Evolutionary conservation across 768 basidiomycete species (phyloP), one percentile per base, ranked within the genome.

Genomic region (Psilocybe tampanensis): DNA sequence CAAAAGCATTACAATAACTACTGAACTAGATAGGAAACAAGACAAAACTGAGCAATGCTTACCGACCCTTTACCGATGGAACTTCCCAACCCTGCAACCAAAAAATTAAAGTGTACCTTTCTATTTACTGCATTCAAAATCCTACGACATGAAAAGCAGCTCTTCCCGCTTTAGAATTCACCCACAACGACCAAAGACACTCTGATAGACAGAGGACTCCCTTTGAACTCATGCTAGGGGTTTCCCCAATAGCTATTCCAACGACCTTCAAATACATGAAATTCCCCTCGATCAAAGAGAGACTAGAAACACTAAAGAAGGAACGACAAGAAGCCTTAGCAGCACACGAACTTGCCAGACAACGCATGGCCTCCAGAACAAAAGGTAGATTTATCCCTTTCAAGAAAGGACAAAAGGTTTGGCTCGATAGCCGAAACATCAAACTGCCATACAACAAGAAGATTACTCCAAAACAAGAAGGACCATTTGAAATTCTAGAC

Each of bases 301-400:
- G 47, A 18, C 12, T 63, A 1, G 34, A 59, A 13, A 39, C n/a
- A 2, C 43, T 66, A 0, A 8, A 48, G 3, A 18, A 47, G 17
- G 54, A 52, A 12, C 15, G 56, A 42, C 44, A 61, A 17, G 58
- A 64, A 53, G 64, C 65, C 2, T 12, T 63, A 1, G 54, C 59
- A 0, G 64, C 62, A 26, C 62, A 68, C 26, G 48, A 60, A 57
- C 52, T 56, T 13, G 59, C 33, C 23, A 56, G 60, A 62, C 18
- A 8, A 54, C 29, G 47, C 1, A 47, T 57, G n/a, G 62, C 29
- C 0, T 66, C 69, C 1, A 72, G 66, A 2, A 70, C 70, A 2
- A 70, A 73, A 21, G 69, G 71, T n/a, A 68, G 54, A 44, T 75
- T 68, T 8, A 64, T 64, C 5, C 71, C 74, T 3, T 76, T 64